A percentile compares a stretch with the other conserved stretches of the same genome.
phyloP scores from a whole-genome alignment of 805 yeast species.

The Teunomyces tritomae region DNA sequence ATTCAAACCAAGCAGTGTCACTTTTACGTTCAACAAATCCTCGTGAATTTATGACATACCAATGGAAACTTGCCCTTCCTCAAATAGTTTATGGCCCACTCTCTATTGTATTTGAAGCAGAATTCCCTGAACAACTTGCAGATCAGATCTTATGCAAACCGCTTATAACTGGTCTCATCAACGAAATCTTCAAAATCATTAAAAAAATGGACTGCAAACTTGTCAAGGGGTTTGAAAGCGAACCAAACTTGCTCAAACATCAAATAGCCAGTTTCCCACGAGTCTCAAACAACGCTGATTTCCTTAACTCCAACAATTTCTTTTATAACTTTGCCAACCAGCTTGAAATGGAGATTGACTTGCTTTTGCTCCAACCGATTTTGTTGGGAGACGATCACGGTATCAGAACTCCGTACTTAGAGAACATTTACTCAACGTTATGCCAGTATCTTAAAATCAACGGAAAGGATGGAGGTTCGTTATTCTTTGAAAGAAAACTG shows the following conservation, averaged over 20 bases:
- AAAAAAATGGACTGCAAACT: constrained; percentile 76
- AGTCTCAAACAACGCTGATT: constrained; percentile 23
- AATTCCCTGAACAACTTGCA: constrained; percentile 55
- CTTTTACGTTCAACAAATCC: constrained; percentile 51
- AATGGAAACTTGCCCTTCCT: constrained; percentile 85
- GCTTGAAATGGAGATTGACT: constrained; percentile 61
- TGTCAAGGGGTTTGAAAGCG: constrained; percentile 68
- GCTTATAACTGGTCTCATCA: constrained; percentile 71
- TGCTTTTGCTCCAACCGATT: constrained; percentile 80
- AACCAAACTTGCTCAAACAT: constrained; percentile 52
- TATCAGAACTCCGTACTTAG: constrained; percentile 86
- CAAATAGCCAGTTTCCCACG: constrained; percentile 49
- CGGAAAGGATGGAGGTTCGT: constrained; percentile 16
- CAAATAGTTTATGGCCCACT: constrained; percentile 76
- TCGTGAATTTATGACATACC: constrained; percentile 63
- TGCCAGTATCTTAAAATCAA: constrained; percentile 60
- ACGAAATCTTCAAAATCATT: constrained; percentile 70
- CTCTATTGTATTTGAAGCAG: constrained; percentile 68
- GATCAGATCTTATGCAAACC: constrained; percentile 82
- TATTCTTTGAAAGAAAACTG: constrained; percentile 27
- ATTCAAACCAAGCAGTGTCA: constrained; percentile 36
- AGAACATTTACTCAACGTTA: constrained; percentile 76
- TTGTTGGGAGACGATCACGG: constrained; percentile 85
- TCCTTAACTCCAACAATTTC: constrained; percentile 51
- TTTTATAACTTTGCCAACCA: constrained; percentile 63